Base-by-base conservation (phyloP, 805 yeast species). In the Candida ulmi region DNA sequence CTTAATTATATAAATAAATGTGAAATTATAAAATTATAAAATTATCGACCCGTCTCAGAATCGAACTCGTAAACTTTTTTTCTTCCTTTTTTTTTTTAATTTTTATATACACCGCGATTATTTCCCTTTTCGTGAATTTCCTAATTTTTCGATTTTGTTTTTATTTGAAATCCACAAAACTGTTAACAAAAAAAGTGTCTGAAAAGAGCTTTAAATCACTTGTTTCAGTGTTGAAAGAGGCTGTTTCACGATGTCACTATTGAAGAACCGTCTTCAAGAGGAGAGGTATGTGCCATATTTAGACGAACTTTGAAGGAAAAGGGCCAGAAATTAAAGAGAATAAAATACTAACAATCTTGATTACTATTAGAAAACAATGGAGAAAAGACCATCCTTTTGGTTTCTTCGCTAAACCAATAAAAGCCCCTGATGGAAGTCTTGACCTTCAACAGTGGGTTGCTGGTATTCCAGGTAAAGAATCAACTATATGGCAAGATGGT, bases 381-480 rank as follows among this genome's bases (percentile, higher is more conserved):
- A 79, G 99, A 51, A 91, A 88, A 60, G 96, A 88, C 60, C 99
- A 93, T 59, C 99, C 99, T 0, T 93, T 90, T 63, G 98, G 98
- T 8, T 93, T 93, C 63, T 90, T 66, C 50, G 99, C 99, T 29
- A 86, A 87, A 56, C 99, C 99, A 12, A 57, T 66, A 19, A 90
- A 85, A 59, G 68, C 72, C n/a, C 54, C 68, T 2, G 95, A 88
- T 55, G 99, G 99, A 3, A 68, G 88, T 0, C 68, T 93, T 46
- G 88, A 93, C 61, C 69, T 93, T 46, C 83, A 84, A 55, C 73
- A 65, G 54, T 93, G 99, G 99, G 78, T 78, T 13, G 95, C 96
- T 15, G 98, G 98, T 19, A 84, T 93, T 39, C 99, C 99, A 8
- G 99, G 99, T 11, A 90, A 85, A 60, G 71, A 78, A 30, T 77